Percentiles rank a stretch among this genome's conserved stretches.
Conservation (phyloP, 139 green algal genomes). For the Diplosphaera chodatii region DNA sequence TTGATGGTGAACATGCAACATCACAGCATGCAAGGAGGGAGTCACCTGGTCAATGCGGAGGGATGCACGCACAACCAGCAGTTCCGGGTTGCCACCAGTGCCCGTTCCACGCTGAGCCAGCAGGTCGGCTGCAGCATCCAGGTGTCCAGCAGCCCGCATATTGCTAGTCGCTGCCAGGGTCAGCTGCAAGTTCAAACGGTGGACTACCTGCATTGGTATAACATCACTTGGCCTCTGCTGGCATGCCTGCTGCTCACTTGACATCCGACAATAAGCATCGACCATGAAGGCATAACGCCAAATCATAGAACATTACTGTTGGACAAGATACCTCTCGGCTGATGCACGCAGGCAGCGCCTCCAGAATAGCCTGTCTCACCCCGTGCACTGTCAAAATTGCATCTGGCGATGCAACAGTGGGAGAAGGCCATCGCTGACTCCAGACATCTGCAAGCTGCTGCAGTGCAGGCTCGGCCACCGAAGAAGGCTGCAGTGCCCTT, state of each 20-base stretch:
- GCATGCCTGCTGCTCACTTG: too few species aligned
- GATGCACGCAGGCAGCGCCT: not conserved
- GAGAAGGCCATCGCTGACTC: conserved; percentile 14
- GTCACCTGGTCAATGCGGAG: conserved; percentile 10
- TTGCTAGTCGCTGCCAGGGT: not conserved
- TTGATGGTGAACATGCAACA: too few species aligned
- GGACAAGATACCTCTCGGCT: too few species aligned
- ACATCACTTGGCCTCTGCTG: too few species aligned
- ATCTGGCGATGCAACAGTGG: not conserved
- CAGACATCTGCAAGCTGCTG: not conserved
- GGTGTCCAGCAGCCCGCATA: conserved; percentile 8
- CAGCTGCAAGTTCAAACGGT: not conserved
- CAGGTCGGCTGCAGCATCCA: conserved; percentile 18
- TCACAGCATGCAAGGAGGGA: too few species aligned
- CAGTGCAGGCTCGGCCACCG: not conserved
- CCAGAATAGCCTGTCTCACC: conserved; percentile 6
- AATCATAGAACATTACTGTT: too few species aligned
- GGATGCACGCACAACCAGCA: too few species aligned
- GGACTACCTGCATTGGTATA: not conserved
- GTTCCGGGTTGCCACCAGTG: not conserved
- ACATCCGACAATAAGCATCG: too few species aligned
- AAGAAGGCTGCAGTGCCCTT: not conserved
- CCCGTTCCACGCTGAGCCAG: not conserved
- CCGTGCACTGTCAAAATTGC: conserved; percentile 3
- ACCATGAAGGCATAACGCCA: too few species aligned